Conservation (phyloP, 2,329 filamentous ascomycete genomes). For the Lithohypha guttulata region DNA sequence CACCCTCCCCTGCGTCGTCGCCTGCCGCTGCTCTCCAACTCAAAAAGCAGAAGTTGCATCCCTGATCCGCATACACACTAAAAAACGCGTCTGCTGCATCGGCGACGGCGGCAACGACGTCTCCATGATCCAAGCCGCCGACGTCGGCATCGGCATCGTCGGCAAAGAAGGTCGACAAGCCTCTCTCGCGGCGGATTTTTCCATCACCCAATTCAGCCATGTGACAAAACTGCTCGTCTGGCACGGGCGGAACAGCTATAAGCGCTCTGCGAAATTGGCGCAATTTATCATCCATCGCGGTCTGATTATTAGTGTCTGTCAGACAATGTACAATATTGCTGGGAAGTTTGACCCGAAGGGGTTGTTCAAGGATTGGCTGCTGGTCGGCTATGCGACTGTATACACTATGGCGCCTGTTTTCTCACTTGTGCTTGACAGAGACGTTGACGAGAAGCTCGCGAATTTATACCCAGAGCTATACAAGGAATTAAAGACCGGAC, state of each 20-base stretch:
- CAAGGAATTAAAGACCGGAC: constrained; percentile 86
- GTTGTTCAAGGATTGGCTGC: constrained; percentile 89
- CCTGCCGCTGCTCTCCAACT: constrained; percentile 90
- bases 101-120: constrained; percentile 98
- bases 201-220: constrained; percentile 89
- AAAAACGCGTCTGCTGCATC: constrained; percentile 93
- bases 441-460: constrained; percentile 86
- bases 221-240: constrained; percentile 95
- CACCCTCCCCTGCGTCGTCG: constrained; percentile 78
- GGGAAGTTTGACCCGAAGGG: constrained; percentile 87
- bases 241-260: constrained; percentile 97
- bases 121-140: constrained; percentile 96
- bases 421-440: constrained; percentile 83
- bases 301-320: constrained; percentile 86
- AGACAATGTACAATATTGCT: constrained; percentile 95
- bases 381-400: constrained; percentile 91
- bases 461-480: constrained; percentile 96
- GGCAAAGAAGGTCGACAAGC: constrained; percentile 96
- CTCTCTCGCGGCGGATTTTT: constrained; percentile 90
- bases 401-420: constrained; percentile 93
- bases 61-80: constrained; percentile 81
- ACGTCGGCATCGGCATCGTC: constrained; percentile 94
- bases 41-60: constrained; percentile 92
- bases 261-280: constrained; percentile 84
- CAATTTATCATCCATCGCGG: constrained; percentile 98